A percentile compares a stretch with the other conserved stretches of the same genome.
Conservation (phyloP, 148 eudicot genomes). For the Salicornia ramosissima region DNA sequence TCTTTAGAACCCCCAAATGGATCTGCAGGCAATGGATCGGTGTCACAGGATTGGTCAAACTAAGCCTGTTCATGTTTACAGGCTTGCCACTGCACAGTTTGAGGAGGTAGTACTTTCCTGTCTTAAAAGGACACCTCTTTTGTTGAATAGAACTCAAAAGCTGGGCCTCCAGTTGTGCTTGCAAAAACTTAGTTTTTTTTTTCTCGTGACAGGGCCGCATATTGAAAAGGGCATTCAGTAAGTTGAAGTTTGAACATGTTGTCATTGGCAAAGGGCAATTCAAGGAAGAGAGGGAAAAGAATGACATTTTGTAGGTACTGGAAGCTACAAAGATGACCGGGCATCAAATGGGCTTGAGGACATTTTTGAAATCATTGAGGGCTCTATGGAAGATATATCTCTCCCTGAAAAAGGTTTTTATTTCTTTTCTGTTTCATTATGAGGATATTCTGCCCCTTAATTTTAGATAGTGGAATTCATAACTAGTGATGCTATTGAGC, state of each 20-base stretch:
- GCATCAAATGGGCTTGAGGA: constrained; percentile 71
- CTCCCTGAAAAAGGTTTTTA: constrained; percentile 84
- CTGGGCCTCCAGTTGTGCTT: neutral
- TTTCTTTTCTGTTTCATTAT: neutral
- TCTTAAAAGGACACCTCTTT: neutral
- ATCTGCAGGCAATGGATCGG: constrained; percentile 98
- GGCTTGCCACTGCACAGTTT: constrained; percentile 93
- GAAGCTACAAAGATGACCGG: constrained; percentile 98
- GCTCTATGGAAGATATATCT: constrained; percentile 79
- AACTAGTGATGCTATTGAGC: constrained; percentile 25
- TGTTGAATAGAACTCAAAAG: too few relatives aligned
- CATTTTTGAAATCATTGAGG: constrained; percentile 88
- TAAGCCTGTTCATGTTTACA: constrained; percentile 97
- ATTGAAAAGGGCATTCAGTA: constrained; percentile 91
- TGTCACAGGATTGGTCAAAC: constrained; percentile 99
- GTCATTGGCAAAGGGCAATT: constrained; percentile 96
- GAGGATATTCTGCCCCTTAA: neutral
- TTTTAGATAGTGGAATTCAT: constrained; percentile 1
- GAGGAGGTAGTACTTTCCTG: constrained; percentile 62
- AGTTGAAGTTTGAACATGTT: constrained; percentile 94
- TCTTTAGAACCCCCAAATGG: constrained; percentile 97
- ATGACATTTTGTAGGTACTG: constrained; percentile 54
- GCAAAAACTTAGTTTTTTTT: constrained; percentile 17
- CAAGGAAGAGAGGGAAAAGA: constrained; percentile 62
- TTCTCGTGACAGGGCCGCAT: constrained; percentile 84